Base-by-base conservation (phyloP, 129 eudicot genomes). In the Flaveria brownii region DNA sequence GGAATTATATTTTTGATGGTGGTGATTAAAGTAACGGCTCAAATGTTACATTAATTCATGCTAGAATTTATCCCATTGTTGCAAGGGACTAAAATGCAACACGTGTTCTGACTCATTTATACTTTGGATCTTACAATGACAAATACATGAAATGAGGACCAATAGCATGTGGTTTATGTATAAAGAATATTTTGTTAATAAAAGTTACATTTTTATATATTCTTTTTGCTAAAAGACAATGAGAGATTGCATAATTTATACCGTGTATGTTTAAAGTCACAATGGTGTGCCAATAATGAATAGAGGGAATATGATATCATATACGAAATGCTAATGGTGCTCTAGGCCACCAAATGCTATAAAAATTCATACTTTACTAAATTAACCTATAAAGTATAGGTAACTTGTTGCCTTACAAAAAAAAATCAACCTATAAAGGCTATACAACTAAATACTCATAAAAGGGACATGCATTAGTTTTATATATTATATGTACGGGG, bases 231-330 rank as follows among this genome's bases (percentile, higher is more conserved):
- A 56, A 60, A 78, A 59, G 77, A 28, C 82, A 78, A 70, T 46
- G 82, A 78, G 45, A 71, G 10, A 78, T 25, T 69, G 70, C 61
- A 78, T 78, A 45, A 78, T 70, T 52, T 77, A 39, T 67, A 66
- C 28, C 57, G 14, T 68, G 75, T 70, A 77, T 57, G 68, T 42
- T 42, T 77, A 77, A 67, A 77, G 78, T 74, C 70, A 41, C 70
- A 42, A 22, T 56, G 65, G 81, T 68, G 71, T 70, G 42, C 71
- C 77, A 78, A 78, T 78, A 60, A 78, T 70, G 60, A 77, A 59
- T 49, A 56, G 52, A 78, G 64, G 77, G 77, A 78, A 78, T 78
- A 78, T 59, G 77, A 71, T 70, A 78, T 70, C 75, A 69, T 46
- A 52, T 41, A 41, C 18, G 81, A 77, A 45, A 77, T 50, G 76